Percentiles rank a stretch among this genome's conserved stretches.
phyloP scores from a whole-genome alignment of 179 eudicot genomes.

The Nepenthes alata region DNA sequence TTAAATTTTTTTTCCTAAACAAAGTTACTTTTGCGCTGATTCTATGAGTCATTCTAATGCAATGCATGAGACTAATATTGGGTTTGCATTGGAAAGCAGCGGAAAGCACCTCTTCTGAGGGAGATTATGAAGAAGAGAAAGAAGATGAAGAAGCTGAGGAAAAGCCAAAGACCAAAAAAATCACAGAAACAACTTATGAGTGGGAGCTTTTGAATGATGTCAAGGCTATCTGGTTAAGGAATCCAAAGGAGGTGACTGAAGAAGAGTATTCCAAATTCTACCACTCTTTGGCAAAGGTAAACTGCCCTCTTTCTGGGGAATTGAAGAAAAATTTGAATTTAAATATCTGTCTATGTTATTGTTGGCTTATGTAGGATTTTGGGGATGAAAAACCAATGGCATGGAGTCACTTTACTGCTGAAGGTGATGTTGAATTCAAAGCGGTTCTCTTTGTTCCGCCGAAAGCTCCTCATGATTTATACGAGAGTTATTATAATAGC shows the following conservation, averaged over 20 bases:
- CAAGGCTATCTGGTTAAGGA: conserved; percentile 91
- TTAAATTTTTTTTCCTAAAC: not conserved
- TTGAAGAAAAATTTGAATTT: not conserved
- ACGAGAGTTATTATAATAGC: conserved; percentile 85
- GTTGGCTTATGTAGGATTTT: conserved; percentile 45
- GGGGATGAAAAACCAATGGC: conserved; percentile 81
- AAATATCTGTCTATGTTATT: not conserved
- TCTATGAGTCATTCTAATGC: not conserved
- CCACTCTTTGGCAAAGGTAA: conserved; percentile 82
- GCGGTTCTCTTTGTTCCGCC: conserved; percentile 91
- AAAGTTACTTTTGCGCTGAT: not conserved
- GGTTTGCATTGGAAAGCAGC: conserved; percentile 28
- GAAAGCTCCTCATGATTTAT: conserved; percentile 90
- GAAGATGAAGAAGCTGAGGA: conserved; percentile 67
- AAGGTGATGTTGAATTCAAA: conserved; percentile 99
- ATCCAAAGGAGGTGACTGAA: conserved; percentile 93
- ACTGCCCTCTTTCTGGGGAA: not conserved
- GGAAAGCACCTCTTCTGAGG: conserved; percentile 57
- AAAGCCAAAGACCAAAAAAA: conserved; percentile 76
- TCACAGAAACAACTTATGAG: conserved; percentile 69
- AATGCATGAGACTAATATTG: not conserved
- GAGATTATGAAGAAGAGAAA: conserved; percentile 54
- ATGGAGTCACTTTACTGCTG: conserved; percentile 96
- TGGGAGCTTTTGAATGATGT: conserved; percentile 97
- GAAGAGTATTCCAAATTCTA: conserved; percentile 93